Evolutionary conservation across 2,329 filamentous ascomycete genomes (phyloP).

Genomic region (Penicillium nordicum): DNA sequence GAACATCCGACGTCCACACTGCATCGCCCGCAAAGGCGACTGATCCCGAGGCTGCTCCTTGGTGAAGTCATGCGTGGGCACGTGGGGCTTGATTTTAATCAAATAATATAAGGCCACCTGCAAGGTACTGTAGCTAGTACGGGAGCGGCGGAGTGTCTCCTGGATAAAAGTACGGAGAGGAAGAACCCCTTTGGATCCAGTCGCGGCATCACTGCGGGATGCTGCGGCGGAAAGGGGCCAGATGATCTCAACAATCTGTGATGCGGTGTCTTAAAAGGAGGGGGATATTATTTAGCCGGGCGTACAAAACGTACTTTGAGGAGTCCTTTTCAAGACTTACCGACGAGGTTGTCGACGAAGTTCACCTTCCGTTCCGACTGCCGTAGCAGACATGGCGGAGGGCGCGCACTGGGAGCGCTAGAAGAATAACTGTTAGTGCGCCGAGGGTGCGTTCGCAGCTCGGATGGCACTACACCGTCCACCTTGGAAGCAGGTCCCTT

Average conservation of each 20-base stretch:
- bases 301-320: conserved; percentile 24
- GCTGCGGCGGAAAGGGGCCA: conserved; percentile 87
- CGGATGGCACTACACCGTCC: conserved; percentile 37
- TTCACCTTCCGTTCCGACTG: conserved; percentile 90
- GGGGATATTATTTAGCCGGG: conserved; percentile 24
- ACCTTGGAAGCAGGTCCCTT: conserved; percentile 30
- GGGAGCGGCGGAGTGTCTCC: conserved; percentile 89
- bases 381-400: conserved; percentile 73
- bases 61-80: conserved; percentile 79
- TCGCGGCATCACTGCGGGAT: conserved; percentile 64
- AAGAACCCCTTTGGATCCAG: conserved; percentile 71
- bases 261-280: conserved; percentile 73
- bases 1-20: conserved; percentile 97
- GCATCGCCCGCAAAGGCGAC: conserved; percentile 72
- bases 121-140: conserved; percentile 94
- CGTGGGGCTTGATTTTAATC: conserved; percentile 85
- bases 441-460: conserved; percentile 52
- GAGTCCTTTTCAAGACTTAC: conserved; percentile 62
- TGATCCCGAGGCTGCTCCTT: conserved; percentile 77
- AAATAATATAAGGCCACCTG: conserved; percentile 97
- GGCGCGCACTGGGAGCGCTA: conserved; percentile 49
- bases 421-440: conserved; percentile 52
- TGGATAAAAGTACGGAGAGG: conserved; percentile 95
- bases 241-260: conserved; percentile 94
- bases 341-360: conserved; percentile 95